Conservation (phyloP, 345 rosid species). For the Lepidium africanum region DNA sequence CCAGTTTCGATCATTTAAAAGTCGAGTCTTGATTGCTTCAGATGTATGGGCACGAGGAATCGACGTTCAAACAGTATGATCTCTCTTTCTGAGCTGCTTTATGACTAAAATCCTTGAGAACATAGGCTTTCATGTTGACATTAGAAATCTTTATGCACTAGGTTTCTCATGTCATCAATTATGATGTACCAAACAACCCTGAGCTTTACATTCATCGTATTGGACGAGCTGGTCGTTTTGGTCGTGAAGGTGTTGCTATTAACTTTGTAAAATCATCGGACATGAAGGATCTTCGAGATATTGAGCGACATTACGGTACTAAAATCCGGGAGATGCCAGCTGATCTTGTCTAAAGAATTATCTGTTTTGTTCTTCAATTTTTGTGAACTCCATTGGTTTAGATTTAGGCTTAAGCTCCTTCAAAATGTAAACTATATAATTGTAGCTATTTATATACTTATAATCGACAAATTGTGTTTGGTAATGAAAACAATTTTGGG, state of each 20-base stretch:
- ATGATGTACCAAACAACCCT: conserved; percentile 88
- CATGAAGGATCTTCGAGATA: conserved; percentile 70
- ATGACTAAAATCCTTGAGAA: not conserved
- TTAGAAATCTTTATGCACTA: conserved; percentile 1
- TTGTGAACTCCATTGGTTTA: not conserved
- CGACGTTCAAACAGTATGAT: conserved; percentile 84
- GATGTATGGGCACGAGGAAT: conserved; percentile 98
- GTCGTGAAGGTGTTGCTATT: conserved; percentile 92
- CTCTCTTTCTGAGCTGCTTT: not conserved
- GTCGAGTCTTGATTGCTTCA: conserved; percentile 89
- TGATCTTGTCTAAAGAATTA: conserved; percentile 43
- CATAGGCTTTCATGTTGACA: not conserved
- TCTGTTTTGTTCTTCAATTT: not conserved
- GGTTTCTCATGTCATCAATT: conserved; percentile 92
- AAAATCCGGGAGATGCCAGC: conserved; percentile 87
- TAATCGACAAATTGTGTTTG: not conserved
- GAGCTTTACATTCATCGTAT: conserved; percentile 96
- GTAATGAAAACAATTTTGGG: no score
- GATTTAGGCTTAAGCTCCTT: not conserved
- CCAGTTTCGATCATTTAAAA: conserved; percentile 70
- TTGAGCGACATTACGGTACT: conserved; percentile 70
- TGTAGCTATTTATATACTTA: not conserved
- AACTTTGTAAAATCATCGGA: conserved; percentile 81
- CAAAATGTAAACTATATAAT: not conserved
- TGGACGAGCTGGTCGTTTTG: conserved; percentile 96